Evolutionary conservation across 495 filamentous ascomycete genomes (phyloP), one percentile per base, ranked within the genome.

Genomic region (Neurospora africana): DNA sequence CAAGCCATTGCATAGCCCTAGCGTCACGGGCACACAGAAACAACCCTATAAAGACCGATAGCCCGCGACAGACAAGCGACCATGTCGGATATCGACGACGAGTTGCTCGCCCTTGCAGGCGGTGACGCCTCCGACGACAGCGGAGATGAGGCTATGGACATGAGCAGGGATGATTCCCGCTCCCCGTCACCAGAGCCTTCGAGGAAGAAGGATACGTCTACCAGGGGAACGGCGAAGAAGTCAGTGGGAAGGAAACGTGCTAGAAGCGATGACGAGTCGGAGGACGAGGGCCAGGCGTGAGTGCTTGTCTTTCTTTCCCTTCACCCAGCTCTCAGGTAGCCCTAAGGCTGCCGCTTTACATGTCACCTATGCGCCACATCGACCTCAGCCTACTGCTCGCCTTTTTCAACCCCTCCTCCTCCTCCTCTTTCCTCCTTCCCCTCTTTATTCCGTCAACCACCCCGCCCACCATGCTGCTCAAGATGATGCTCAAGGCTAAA

Each of bases 31-130:
- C 13, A 33, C 27, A 33, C 11, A 58, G 5, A 23, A 65, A 15
- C 15, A 19, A 33, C 27, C 30, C 23, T 65, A 33, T 65, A 33
- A 65, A 15, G 27, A 65, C 53, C 53, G 53, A 35, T 13, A 19
- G 53, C 8, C 53, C 6, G 1, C 37, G 23, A n/a, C 33, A 53
- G 30, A 73, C 35, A 21, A 47, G 69, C 19, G 27, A 81, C 10
- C 70, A 91, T 90, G 84, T 89, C 91, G 71, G 91, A 93, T 76
- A 85, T 97, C 73, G 94, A 97, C 77, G 92, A 92, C 70, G 93
- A 97, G 81, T 86, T 97, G 75, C 90, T 97, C 70, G 93, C 91
- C 73, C 87, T 97, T 70, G 94, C 94, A 21, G 94, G 93, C 74
- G 89, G 82, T 68, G 83, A 86, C 70, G 83, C 82, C 70, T 85